Percentiles rank a stretch among this genome's conserved stretches.
These are phyloP conservation scores for Trypanosoma avium DNA, from an alignment of 208 protist genomes.

Conservation along the genomic window DNA sequence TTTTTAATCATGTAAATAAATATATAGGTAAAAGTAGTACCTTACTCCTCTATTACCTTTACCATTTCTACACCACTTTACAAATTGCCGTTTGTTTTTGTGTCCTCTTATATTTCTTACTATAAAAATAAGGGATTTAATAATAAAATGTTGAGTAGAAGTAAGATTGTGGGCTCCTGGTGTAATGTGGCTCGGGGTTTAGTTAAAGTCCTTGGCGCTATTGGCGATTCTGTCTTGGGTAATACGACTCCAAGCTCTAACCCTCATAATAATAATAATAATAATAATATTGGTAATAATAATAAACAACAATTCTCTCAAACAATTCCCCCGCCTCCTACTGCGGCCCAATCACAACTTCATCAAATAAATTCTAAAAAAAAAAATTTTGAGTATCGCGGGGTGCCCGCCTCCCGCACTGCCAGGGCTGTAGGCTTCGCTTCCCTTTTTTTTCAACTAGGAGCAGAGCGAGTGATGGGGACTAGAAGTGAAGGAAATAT, in stretches of 20 bases:
- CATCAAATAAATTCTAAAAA: not conserved
- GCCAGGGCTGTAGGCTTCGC: conserved; percentile 62
- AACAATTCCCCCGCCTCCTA: not conserved
- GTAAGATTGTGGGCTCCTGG: conserved; percentile 13
- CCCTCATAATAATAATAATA: not conserved
- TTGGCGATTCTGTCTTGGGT: conserved; percentile 15
- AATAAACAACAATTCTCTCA: not conserved
- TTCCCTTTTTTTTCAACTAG: conserved; percentile 65
- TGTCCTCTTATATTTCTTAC: too few species aligned
- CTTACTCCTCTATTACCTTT: too few species aligned
- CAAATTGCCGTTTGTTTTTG: too few species aligned
- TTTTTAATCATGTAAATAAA: not conserved
- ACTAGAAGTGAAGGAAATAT: conserved; percentile 18
- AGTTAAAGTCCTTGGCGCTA: conserved; percentile 34
- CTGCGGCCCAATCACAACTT: not conserved
- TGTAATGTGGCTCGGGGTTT: conserved; percentile 60
- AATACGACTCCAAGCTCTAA: not conserved
- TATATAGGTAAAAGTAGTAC: too few species aligned
- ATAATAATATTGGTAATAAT: not conserved
- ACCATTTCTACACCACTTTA: too few species aligned
- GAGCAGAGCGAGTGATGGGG: too few species aligned
- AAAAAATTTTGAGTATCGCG: conserved; percentile 29
- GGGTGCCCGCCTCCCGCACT: conserved; percentile 60
- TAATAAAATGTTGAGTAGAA: conserved; percentile 17
- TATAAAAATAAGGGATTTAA: too few species aligned